Evolutionary conservation across 306 rosid genomes (phyloP), one percentile per base, ranked within the genome.

Genomic region (Inga laurina): DNA sequence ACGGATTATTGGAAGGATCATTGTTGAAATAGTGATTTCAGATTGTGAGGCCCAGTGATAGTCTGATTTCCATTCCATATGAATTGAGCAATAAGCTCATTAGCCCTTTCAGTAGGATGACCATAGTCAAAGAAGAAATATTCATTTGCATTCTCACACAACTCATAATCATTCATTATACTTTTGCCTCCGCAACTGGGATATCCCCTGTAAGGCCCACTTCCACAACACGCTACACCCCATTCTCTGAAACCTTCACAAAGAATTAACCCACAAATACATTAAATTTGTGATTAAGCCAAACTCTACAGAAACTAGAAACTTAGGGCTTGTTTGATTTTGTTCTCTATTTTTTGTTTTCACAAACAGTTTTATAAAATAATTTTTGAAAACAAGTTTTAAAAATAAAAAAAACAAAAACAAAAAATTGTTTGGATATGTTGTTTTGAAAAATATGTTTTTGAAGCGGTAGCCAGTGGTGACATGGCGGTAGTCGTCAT

Each of bases 51-150:
- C 46, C 27, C 41, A 16, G 43, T 21, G 13, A 45, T 5, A 44
- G 7, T 21, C 1, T 19, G 51, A 62, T 35, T 81, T 62, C 79
- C 84, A 81, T 62, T 64, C 84, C 94, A 84, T 32, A 80, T 32
- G 18, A 79, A 59, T 22, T 82, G 12, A 18, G 91, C 69, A 5
- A 85, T 18, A 74, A 61, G 79, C 59, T 85, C 46, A 72, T 82
- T 68, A 21, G 65, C 90, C 61, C 46, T 84, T 4, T 91, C 86
- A 4, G 88, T 71, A 2, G 84, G 80, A 85, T 89, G 94, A 77
- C 24, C 27, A 3, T 81, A 82, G 49, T 91, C 94, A 39, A 87
- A 91, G 69, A 83, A 91, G 51, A 89, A 41, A 77, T 83, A 70
- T 52, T 79, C 69, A 69, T 27, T 62, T 6, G 67, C 35, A 79